Evolutionary conservation across 805 yeast genomes (phyloP), one percentile per base, ranked within the genome.

Genomic region (Kodamaea leandrae): DNA sequence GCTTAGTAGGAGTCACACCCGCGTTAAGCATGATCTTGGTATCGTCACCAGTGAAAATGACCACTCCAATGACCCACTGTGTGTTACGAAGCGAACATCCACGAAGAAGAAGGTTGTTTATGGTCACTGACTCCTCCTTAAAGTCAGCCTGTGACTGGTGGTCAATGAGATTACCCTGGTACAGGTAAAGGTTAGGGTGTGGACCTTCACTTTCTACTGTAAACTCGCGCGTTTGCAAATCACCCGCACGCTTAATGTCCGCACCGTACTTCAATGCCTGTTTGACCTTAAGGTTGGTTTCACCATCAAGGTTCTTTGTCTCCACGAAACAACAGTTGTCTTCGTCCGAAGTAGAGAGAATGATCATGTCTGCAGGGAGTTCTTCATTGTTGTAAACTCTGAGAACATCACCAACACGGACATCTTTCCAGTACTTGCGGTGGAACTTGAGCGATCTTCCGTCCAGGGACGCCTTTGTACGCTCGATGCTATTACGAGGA

Each of bases 161-260:
- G 44, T 65, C 66, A 14, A 41, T 47, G 20, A 83, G 53, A 50
- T 80, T 82, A 48, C 93, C 95, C 57, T 83, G 86, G 53, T 84
- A 86, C 30, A 81, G 73, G 59, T 86, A 86, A 48, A 86, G 66
- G 55, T 83, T 84, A 1, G 89, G 76, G 59, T 85, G 88, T 12
- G 95, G 95, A 6, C 89, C 91, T 63, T 86, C 93, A 66, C 85
- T 77, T 50, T 85, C 87, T n/a, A 85, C 63, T 76, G 83, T 77
- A 50, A 83, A 83, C 47, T 71, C 72, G 39, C 77, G 64, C 23
- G 49, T 37, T 28, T 56, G 50, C 32, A 68, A 52, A 44, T 68
- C 72, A 42, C 65, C 68, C 5, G 73, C 73, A 28, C 55, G 53
- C 13, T 41, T 43, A 8, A 69, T 54, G 24, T 64, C 68, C 12